Percentiles rank a stretch among this genome's conserved stretches.
These are phyloP conservation scores for Stagonosporopsis cucurbitacearum DNA, from an alignment of 2,329 filamentous ascomycete genomes.

Conservation along the genomic window DNA sequence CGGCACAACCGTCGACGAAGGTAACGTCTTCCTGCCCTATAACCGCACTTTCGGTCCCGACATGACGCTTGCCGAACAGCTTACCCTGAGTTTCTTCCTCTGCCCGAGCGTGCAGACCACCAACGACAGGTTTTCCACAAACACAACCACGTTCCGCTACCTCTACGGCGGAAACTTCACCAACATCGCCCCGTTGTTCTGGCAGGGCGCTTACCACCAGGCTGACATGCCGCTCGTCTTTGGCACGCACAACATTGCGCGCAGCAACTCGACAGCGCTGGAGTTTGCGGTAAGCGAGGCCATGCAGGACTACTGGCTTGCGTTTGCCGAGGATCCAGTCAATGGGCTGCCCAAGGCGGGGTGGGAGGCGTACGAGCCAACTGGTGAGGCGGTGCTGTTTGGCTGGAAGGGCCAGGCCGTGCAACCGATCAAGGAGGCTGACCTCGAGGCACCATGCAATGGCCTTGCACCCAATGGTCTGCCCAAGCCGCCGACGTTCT, in stretches of 20 bases:
- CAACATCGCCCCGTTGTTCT: conserved; percentile 43
- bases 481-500: conserved; percentile 14
- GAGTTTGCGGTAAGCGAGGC: conserved; percentile 41
- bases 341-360: conserved; percentile 39
- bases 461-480: conserved; percentile 17
- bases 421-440: conserved; percentile 26
- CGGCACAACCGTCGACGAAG: conserved; percentile 46
- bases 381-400: conserved; percentile 34
- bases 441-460: conserved; percentile 30
- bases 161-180: conserved; percentile 48
- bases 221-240: conserved; percentile 47
- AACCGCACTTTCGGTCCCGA: conserved; percentile 38
- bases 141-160: conserved; percentile 46
- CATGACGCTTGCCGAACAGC: conserved; percentile 21
- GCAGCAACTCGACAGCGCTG: conserved; percentile 36
- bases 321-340: conserved; percentile 45
- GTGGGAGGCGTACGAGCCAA: conserved; percentile 42
- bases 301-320: conserved; percentile 49
- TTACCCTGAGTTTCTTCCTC: conserved; percentile 36
- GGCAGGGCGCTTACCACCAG: conserved; percentile 48
- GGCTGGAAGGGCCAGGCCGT: conserved; percentile 24
- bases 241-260: conserved; percentile 41
- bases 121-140: conserved; percentile 30
- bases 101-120: conserved; percentile 42
- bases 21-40: conserved; percentile 42